Base-by-base conservation (phyloP, 257 asterid genomes). In the Datura wrightii region DNA sequence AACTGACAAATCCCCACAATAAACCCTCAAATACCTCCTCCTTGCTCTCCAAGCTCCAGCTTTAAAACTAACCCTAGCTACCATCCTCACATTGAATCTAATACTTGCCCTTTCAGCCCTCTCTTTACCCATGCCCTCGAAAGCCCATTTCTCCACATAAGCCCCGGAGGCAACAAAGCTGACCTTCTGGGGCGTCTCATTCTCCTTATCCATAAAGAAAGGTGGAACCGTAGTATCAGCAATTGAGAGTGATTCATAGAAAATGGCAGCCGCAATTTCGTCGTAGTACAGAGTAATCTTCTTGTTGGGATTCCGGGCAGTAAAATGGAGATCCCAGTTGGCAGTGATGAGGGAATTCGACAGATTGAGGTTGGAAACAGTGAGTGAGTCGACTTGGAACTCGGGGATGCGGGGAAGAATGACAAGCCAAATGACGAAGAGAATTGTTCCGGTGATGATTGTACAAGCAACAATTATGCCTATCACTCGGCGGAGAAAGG, bases 381-480 rank as follows among this genome's bases (percentile, higher is more conserved):
- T 59, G 55, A 95, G 80, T 3, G 93, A 87, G 82, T 95, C 97
- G 85, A 94, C 92, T 6, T 91, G 93, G 86, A 97, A 91, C 82
- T 92, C 92, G 42, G 97, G 99, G 69, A 93, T 86, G 84, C 92
- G 93, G 1, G 98, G 99, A 69, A 97, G 97, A 85, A 95, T 92
- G 3, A 95, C 90, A 5, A 96, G 93, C 98, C 98, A 96, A 46
- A 90, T 87, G 79, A 94, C 92, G 88, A 95, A 93, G 87, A 93
- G 82, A 72, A 92, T 70, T 15, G 92, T 90, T 5, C 93, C 95
- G 71, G 89, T 79, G 87, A 94, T 87, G 74, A 92, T 86, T 56
- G 92, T 80, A 46, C 85, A 83, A 15, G 92, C 93, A 86, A 93
- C 90, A 3, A 93, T 46, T 41, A 90, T 83, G 41, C 91, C 91